phyloP scores from a whole-genome alignment of 768 basidiomycete genomes.

The Tylopilus cervinicoccineus region DNA sequence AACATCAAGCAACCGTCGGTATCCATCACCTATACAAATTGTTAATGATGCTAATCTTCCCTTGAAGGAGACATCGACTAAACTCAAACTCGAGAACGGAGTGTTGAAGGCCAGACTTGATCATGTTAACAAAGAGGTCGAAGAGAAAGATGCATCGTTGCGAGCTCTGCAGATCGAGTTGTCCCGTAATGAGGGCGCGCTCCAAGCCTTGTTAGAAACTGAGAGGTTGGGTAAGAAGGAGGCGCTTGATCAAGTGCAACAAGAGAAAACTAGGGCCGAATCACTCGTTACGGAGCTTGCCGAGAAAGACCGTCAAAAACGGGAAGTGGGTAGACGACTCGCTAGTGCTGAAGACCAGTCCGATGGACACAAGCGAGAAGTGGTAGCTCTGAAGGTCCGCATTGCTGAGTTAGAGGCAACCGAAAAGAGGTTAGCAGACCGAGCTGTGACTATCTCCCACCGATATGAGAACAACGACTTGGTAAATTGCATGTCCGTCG shows the following conservation, averaged over 20 bases:
- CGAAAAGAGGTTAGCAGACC: slow-evolving; percentile 25
- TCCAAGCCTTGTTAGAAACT: slow-evolving; percentile 19
- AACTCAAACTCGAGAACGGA: slow-evolving; percentile 17
- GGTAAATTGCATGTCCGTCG: slow-evolving; percentile 32
- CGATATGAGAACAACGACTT: slow-evolving; percentile 46
- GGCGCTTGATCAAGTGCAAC: slow-evolving; percentile 14
- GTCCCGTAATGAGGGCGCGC: slow-evolving; percentile 25
- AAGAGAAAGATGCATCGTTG: slow-evolving; percentile 10
- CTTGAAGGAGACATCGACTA: slow-evolving; percentile 15
- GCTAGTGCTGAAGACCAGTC: slow-evolving; percentile 20
- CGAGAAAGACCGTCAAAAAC: slow-evolving; percentile 15
- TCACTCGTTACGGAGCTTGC: slow-evolving; percentile 21
- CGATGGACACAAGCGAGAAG: slow-evolving; percentile 29
- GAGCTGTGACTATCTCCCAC: slow-evolving; percentile 26
- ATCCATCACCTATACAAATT: background rate
- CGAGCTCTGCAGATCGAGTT: slow-evolving; percentile 19
- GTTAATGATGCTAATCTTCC: background rate
- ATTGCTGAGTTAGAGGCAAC: slow-evolving; percentile 26
- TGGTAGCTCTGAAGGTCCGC: slow-evolving; percentile 16
- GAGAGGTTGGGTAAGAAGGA: slow-evolving; percentile 23
- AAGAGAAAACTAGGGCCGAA: slow-evolving; percentile 18
- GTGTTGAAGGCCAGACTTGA: slow-evolving; percentile 15
- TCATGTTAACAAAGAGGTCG: slow-evolving; percentile 3
- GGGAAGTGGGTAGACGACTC: slow-evolving; percentile 23
- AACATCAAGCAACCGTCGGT: slow-evolving; percentile 18